A percentile compares a stretch with the other conserved stretches of the same genome.
phyloP scores from a whole-genome alignment of 305 asterid species.

The Fraxinus greggii region DNA sequence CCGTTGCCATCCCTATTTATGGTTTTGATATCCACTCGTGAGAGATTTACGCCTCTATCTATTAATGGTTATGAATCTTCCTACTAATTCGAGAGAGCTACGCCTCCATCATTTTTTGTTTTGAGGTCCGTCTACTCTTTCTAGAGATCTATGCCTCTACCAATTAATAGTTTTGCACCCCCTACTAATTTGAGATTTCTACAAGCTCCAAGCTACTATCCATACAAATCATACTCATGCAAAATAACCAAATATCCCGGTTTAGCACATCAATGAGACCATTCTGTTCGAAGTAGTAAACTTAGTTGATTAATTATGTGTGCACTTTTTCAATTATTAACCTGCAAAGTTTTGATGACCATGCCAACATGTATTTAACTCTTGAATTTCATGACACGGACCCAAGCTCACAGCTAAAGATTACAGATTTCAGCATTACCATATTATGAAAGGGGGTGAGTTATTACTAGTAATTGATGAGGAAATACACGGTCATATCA shows the following conservation, averaged over 20 bases:
- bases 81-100: no score
- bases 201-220: background rate
- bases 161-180: background rate
- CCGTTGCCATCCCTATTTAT: no score
- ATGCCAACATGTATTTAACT: background rate
- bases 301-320: background rate
- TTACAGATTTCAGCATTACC: background rate
- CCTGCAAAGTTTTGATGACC: background rate
- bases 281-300: background rate
- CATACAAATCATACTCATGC: background rate
- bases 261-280: background rate
- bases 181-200: background rate
- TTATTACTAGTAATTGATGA: background rate
- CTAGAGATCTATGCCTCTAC: background rate
- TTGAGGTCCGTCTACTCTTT: background rate
- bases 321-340: background rate
- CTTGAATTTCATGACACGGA: constrained; percentile 1
- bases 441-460: background rate
- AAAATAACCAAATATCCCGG: background rate
- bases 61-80: no score
- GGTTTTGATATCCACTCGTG: no score
- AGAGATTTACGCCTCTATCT: no score
- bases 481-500: background rate
- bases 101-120: no score
- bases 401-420: background rate